These are phyloP conservation scores for Auxenochlorella pyrenoidosa DNA, from an alignment of 139 green algal genomes.

Conservation along the genomic window DNA sequence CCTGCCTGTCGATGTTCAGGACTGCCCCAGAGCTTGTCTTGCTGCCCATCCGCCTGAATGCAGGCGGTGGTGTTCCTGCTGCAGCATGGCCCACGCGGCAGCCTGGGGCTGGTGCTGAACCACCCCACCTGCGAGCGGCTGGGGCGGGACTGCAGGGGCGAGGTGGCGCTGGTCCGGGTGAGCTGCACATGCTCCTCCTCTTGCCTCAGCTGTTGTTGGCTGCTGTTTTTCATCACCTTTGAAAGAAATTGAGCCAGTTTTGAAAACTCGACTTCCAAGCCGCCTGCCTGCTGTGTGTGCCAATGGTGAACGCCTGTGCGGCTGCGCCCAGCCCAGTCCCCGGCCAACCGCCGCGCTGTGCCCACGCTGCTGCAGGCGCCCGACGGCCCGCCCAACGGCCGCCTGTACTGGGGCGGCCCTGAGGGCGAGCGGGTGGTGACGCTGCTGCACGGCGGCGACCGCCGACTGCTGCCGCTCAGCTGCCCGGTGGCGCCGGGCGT, in stretches of 20 bases:
- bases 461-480: neutral
- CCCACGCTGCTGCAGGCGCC: neutral
- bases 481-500: constrained; percentile 10
- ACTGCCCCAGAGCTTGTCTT: no score
- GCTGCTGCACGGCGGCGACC: constrained; percentile 17
- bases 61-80: constrained; percentile 56
- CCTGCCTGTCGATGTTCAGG: no score
- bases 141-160: constrained; percentile 16
- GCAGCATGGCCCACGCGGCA: constrained; percentile 54
- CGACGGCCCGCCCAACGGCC: constrained; percentile 45
- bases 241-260: no score
- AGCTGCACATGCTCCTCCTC: no score
- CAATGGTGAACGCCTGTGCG: no score
- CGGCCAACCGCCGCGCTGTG: no score
- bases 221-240: no score
- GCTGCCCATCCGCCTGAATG: neutral
- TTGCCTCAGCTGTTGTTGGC: no score
- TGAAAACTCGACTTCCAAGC: no score
- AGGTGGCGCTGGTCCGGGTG: no score
- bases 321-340: no score
- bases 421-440: constrained; percentile 41
- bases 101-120: constrained; percentile 76
- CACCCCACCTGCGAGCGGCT: constrained; percentile 59
- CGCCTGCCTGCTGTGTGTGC: no score
- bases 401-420: constrained; percentile 50